Conservation (phyloP, 2,329 filamentous ascomycete species). For the Blastomyces gilchristii region DNA sequence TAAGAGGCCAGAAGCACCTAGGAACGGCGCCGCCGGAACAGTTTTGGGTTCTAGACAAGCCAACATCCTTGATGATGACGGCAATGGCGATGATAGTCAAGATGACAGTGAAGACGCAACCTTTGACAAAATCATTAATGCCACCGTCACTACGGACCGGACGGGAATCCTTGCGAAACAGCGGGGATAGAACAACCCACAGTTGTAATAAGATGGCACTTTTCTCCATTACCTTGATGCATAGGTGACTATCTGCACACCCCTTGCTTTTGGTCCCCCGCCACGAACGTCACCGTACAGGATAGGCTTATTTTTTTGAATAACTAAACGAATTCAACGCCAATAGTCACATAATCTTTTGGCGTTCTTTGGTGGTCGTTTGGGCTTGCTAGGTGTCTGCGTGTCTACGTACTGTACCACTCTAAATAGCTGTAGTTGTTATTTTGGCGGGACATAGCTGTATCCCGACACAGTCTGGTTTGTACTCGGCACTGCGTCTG, state of each 20-base stretch:
- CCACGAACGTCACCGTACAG: not conserved
- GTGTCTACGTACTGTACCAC: not conserved
- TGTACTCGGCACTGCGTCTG: too few relatives aligned
- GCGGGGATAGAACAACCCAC: constrained; percentile 27
- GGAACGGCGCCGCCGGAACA: constrained; percentile 20
- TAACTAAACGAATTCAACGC: not conserved
- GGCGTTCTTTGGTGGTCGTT: not conserved
- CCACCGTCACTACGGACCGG: constrained; percentile 77
- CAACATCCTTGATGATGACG: not conserved
- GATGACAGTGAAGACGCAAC: constrained; percentile 60
- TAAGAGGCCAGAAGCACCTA: constrained; percentile 43
- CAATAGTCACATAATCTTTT: not conserved
- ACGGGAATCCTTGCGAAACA: constrained; percentile 60
- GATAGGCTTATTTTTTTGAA: not conserved
- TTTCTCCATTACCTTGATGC: not conserved
- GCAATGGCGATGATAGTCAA: constrained; percentile 37
- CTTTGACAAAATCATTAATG: constrained; percentile 88
- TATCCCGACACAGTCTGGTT: too few relatives aligned
- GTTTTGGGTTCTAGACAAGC: not conserved
- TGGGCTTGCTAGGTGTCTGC: not conserved
- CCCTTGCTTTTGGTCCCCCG: not conserved
- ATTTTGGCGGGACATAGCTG: not conserved
- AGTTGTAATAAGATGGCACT: not conserved
- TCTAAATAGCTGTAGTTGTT: not conserved
- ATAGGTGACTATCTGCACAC: not conserved